Conservation (phyloP, 441 rosid genomes). For the Dalechampia spathulata region DNA sequence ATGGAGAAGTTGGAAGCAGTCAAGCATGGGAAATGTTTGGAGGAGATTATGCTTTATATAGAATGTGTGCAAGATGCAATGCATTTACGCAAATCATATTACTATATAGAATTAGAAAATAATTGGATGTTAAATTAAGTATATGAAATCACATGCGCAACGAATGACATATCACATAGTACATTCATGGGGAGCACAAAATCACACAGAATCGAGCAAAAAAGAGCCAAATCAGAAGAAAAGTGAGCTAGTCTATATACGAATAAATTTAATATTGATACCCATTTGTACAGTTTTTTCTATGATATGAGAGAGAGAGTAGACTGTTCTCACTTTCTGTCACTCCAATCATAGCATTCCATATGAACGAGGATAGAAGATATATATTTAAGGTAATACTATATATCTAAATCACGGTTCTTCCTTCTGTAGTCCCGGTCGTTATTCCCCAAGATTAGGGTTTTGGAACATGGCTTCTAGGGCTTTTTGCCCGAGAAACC, state of each 20-base stretch:
- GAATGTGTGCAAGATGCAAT: no score
- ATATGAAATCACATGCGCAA: conserved; percentile 31
- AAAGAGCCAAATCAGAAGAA: conserved; percentile 28
- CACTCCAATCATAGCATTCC: conserved; percentile 6
- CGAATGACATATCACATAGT: conserved; percentile 31
- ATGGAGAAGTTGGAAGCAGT: no score
- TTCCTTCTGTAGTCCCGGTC: not conserved
- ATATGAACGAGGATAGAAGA: conserved; percentile 1
- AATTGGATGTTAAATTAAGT: conserved; percentile 18
- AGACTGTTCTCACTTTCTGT: conserved; percentile 2
- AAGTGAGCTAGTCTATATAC: conserved; percentile 16
- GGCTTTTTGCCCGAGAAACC: no score
- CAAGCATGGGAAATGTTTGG: no score
- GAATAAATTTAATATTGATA: conserved; percentile 14
- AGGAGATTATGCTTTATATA: no score
- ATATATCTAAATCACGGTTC: not conserved
- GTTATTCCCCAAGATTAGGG: conserved; percentile 20
- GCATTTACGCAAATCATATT: not conserved
- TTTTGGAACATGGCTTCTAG: conserved; percentile 20
- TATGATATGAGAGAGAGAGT: conserved; percentile 19
- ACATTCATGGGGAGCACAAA: conserved; percentile 57
- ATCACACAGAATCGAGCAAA: conserved; percentile 41
- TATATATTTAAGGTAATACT: conserved; percentile 9
- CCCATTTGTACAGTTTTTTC: conserved; percentile 25
- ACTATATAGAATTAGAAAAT: conserved; percentile 12